phyloP scores from a whole-genome alignment of 2,329 filamentous ascomycete species.

The Aspergillus candidus region DNA sequence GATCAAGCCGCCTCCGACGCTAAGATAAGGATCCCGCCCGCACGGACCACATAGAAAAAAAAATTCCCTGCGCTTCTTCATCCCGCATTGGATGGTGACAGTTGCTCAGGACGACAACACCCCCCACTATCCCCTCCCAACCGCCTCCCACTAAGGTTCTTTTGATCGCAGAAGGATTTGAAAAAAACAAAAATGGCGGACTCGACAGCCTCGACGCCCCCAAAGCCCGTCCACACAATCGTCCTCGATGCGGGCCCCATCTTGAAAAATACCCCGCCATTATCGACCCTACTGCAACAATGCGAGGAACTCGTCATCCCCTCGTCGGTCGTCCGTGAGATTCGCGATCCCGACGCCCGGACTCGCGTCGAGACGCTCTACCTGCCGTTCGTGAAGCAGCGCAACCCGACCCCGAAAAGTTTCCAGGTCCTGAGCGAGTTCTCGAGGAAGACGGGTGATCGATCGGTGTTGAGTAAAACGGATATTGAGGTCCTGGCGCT shows the following conservation, averaged over 20 bases:
- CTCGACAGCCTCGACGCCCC: conserved; percentile 9
- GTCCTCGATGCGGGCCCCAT: conserved; percentile 88
- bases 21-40: conserved; percentile 33
- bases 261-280: conserved; percentile 83
- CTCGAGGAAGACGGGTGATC: conserved; percentile 81
- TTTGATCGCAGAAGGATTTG: background rate
- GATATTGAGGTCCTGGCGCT: conserved; percentile 87
- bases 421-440: conserved; percentile 77
- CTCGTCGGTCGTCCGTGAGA: conserved; percentile 79
- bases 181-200: conserved; percentile 19
- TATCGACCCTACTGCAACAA: conserved; percentile 73
- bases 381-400: conserved; percentile 73
- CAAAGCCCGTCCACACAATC: conserved; percentile 72
- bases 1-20: conserved; percentile 10
- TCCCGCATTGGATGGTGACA: background rate
- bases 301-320: conserved; percentile 75
- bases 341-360: conserved; percentile 75
- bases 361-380: conserved; percentile 76
- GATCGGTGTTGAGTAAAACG: conserved; percentile 77
- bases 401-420: conserved; percentile 68
- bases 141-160: background rate
- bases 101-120: no score
- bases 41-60: conserved; percentile 33
- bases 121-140: no score
- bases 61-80: background rate